These are phyloP conservation scores for Thalassiosira livingstoniorum DNA, from an alignment of 352 stramenopile species.

Conservation along the genomic window DNA sequence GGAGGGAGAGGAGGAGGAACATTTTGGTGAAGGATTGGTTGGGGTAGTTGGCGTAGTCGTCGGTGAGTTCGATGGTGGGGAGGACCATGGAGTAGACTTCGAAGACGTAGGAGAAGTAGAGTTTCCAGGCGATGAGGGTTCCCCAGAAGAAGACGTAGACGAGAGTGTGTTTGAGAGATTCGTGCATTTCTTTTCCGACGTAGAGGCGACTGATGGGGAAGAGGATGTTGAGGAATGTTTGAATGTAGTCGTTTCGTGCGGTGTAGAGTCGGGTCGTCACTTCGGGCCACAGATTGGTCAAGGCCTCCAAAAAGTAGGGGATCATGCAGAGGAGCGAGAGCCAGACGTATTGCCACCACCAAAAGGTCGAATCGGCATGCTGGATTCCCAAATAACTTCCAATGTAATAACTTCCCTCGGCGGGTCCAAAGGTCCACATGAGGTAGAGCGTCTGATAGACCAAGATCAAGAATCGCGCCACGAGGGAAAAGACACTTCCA, in stretches of 20 bases:
- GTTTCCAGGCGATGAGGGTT: constrained; percentile 94
- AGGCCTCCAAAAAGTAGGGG: constrained; percentile 84
- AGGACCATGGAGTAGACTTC: constrained; percentile 96
- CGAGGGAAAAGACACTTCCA: constrained; percentile 89
- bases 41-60: constrained; percentile 93
- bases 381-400: constrained; percentile 82
- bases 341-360: constrained; percentile 93
- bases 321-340: constrained; percentile 87
- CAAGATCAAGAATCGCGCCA: constrained; percentile 92
- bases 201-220: constrained; percentile 90
- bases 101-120: constrained; percentile 99
- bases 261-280: constrained; percentile 84
- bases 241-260: constrained; percentile 88
- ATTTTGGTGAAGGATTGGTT: constrained; percentile 85
- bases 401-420: constrained; percentile 57
- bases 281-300: constrained; percentile 85
- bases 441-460: constrained; percentile 93
- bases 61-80: constrained; percentile 94
- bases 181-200: constrained; percentile 95
- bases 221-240: constrained; percentile 88
- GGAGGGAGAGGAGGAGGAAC: constrained; percentile 91
- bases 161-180: constrained; percentile 90
- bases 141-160: constrained; percentile 96
- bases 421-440: constrained; percentile 86
- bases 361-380: constrained; percentile 85